Base-by-base conservation (phyloP, 2,329 filamentous ascomycete genomes). In the Amphichorda felina region DNA sequence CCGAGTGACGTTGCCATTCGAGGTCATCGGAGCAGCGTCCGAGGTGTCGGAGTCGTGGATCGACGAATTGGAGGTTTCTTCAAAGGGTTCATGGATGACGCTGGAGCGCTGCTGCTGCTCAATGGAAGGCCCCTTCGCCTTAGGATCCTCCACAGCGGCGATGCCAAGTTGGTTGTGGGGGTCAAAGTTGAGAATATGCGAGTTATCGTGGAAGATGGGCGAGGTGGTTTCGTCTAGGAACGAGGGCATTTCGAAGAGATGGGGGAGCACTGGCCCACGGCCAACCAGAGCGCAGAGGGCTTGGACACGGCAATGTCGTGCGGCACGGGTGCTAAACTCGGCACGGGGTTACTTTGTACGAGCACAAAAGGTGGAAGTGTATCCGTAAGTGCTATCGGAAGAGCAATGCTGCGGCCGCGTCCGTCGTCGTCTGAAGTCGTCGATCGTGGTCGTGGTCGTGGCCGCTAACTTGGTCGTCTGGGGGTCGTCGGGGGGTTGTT, bases 1-100 rank as follows among this genome's bases (percentile, higher is more conserved):
- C 32, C 53, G 51, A 40, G 59, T 60, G 34, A 45, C 47, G 49
- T 54, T 56, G 44, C 60, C 66, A 58, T 64, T 60, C 54, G 37
- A 16, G 11, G 56, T 61, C 43, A 55, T 52, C 30, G 55, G 56
- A 41, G 53, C 55, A 31, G 55, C 51, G 47, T 65, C 68, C 44
- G 66, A 73, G 40, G 57, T 57, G 49, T 66, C 62, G 40, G 70
- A 72, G 41, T 64, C 65, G 52, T 66, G 63, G 13, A 64, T 68
- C 38, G 70, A 73, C 32, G 64, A 62, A 43, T 67, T 63, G 39
- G 69, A 69, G 50, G 61, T 64, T 46, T 66, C 68, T 62, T 71
- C 68, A 50, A 70, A 70, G 57, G 59, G 66, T 47, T 68, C 65
- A 56, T 64, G 60, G 48, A 62, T 61, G 38, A 60, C 60, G 47